Conservation (phyloP, 345 rosid species). For the Eucalyptus melliodora region DNA sequence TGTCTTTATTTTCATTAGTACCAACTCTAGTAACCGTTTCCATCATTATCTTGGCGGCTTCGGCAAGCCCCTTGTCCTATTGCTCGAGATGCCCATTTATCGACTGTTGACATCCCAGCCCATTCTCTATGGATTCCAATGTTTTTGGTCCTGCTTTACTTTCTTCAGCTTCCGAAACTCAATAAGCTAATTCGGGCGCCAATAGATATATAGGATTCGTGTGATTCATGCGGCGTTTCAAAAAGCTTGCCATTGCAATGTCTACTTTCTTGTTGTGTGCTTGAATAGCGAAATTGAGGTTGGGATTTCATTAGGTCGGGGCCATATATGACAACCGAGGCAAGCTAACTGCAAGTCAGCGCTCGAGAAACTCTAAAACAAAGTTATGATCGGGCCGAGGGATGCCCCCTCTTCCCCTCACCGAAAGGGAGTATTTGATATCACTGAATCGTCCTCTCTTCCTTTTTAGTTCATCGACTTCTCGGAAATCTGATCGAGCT, state of each 20-base stretch:
- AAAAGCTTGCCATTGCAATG: neutral
- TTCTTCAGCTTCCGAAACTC: no score
- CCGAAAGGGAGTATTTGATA: neutral
- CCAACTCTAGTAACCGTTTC: no score
- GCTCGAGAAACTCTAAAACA: neutral
- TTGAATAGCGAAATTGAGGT: neutral
- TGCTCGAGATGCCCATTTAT: no score
- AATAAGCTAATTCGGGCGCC: no score
- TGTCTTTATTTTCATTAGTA: no score
- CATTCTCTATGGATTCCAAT: no score
- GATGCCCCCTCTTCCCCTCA: no score
- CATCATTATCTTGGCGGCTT: no score
- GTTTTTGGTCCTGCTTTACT: no score
- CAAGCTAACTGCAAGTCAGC: neutral
- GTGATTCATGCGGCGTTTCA: neutral
- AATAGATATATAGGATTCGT: neutral
- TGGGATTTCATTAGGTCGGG: neutral
- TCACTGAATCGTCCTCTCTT: neutral
- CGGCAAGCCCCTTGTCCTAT: no score
- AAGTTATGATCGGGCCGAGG: neutral
- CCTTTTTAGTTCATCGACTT: neutral
- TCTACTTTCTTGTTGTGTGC: neutral
- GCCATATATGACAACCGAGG: neutral
- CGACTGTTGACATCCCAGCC: no score
- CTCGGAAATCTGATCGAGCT: neutral